Evolutionary conservation across 495 filamentous ascomycete species (phyloP).

Genomic region (Annulohypoxylon nitens): DNA sequence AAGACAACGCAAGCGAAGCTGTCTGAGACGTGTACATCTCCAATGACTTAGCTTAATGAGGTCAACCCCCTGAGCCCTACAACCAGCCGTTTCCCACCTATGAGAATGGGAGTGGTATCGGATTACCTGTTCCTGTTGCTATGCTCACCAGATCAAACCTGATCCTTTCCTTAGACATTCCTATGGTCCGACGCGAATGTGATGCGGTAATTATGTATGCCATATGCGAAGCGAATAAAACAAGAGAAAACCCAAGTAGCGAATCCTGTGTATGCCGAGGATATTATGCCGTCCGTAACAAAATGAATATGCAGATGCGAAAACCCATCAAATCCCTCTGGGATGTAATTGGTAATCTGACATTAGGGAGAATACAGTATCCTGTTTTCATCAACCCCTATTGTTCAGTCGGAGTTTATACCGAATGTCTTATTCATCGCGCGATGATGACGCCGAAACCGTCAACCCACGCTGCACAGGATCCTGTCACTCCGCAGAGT

Average conservation of each 20-base stretch:
- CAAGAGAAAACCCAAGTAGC: slow-evolving; percentile 22
- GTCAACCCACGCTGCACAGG: slow-evolving; percentile 85
- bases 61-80: slow-evolving; percentile 16
- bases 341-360: slow-evolving; percentile 13
- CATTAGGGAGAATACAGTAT: slow-evolving; percentile 11
- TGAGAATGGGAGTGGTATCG: slow-evolving; percentile 35
- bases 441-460: slow-evolving; percentile 90
- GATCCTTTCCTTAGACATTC: slow-evolving; percentile 12
- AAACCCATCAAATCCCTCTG: slow-evolving; percentile 19
- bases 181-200: slow-evolving; percentile 4
- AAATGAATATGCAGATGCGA: slow-evolving; percentile 42
- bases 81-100: slow-evolving; percentile 30
- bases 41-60: slow-evolving; percentile 14
- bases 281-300: slow-evolving; percentile 37
- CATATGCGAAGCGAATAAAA: slow-evolving; percentile 35
- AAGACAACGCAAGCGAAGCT: slow-evolving; percentile 24
- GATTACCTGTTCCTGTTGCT: slow-evolving; percentile 30
- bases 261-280: slow-evolving; percentile 39
- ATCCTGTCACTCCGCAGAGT: slow-evolving; percentile 88
- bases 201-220: slow-evolving; percentile 39
- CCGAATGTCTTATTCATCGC: slow-evolving; percentile 59
- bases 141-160: slow-evolving; percentile 24
- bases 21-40: slow-evolving; percentile 21
- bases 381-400: not conserved
- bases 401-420: slow-evolving; percentile 5